Evolutionary conservation across 129 eudicot species (phyloP).

Genomic region (Silybum marianum): DNA sequence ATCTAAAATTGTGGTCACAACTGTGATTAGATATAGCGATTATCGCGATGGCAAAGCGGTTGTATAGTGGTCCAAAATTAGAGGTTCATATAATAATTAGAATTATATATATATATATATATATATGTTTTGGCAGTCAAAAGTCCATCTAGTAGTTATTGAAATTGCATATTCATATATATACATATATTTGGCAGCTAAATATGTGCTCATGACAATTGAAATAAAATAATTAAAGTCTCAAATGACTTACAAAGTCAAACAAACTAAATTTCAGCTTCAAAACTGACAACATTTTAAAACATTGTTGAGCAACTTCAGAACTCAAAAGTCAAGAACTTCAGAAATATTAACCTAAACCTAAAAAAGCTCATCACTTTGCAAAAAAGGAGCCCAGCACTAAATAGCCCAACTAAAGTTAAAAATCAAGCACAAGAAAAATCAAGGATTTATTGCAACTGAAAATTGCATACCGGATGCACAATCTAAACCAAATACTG

Average conservation of each 20-base stretch:
- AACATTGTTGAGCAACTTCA: not conserved
- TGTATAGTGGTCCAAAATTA: not conserved
- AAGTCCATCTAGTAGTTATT: not conserved
- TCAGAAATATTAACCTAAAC: not conserved
- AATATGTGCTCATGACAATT: not conserved
- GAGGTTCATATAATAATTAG: not conserved
- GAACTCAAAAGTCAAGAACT: not conserved
- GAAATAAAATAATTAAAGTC: not conserved
- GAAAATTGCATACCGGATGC: conserved; percentile 65
- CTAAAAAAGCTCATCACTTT: not conserved
- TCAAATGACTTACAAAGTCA: not conserved
- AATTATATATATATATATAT: not conserved
- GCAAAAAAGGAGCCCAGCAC: not conserved
- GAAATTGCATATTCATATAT: not conserved
- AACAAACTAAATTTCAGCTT: not conserved
- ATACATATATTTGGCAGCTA: not conserved
- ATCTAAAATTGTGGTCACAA: not conserved
- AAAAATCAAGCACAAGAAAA: no score
- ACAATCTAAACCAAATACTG: conserved; percentile 98
- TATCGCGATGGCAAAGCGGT: not conserved
- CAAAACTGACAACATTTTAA: not conserved
- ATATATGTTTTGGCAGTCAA: not conserved
- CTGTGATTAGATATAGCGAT: not conserved
- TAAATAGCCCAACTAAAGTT: not conserved
- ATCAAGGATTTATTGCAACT: not conserved